Evolutionary conservation across 1,284 basidiomycete genomes (phyloP).

Genomic region (Pholiota adiposa): DNA sequence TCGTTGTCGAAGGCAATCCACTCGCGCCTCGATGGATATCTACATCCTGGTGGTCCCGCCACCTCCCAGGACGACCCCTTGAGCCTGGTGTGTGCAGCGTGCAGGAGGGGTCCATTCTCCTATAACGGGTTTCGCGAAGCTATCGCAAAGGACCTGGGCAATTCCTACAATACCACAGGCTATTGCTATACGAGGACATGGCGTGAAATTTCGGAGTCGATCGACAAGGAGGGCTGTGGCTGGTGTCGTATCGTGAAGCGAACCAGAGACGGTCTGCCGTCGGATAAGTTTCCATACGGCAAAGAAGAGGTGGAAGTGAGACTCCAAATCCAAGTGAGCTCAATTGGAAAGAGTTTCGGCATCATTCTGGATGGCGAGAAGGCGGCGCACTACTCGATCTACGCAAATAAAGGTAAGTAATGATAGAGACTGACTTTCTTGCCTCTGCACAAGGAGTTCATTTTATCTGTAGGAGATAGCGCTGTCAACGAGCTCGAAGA

Average conservation of each 20-base stretch:
- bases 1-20: background rate
- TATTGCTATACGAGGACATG: slow-evolving; percentile 11
- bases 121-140: slow-evolving; percentile 9
- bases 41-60: background rate
- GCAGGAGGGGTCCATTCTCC: slow-evolving; percentile 9
- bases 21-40: background rate
- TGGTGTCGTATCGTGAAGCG: slow-evolving; percentile 2
- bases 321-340: background rate
- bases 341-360: background rate
- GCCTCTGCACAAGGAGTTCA: background rate
- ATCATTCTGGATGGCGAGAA: background rate
- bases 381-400: background rate
- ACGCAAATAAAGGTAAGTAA: background rate
- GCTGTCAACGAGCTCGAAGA: slow-evolving; percentile 2
- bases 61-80: background rate
- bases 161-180: slow-evolving; percentile 4
- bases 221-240: background rate
- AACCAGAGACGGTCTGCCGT: background rate
- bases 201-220: slow-evolving; percentile 1
- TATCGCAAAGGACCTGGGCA: background rate
- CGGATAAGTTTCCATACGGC: background rate
- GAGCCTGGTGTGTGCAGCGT: slow-evolving; percentile 7
- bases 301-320: background rate
- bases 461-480: background rate
- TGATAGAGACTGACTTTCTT: background rate